Base-by-base conservation (phyloP, 768 basidiomycete genomes). In the Strobilomyces confusus region DNA sequence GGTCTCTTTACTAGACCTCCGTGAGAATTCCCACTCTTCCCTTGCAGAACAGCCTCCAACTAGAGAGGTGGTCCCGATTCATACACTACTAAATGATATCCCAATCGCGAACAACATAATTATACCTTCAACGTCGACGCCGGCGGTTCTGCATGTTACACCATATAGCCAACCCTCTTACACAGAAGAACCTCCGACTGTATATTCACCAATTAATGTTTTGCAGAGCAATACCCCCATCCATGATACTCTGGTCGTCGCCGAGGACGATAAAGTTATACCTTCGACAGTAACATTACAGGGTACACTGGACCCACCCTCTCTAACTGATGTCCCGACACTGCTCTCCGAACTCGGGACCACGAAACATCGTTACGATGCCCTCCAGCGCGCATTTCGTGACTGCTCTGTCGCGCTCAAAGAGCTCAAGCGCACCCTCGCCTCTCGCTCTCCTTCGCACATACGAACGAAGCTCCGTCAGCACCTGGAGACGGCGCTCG, bases 331-430 rank as follows among this genome's bases (percentile, higher is more conserved):
- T 19, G 7, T 29, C 7, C 26, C 44, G 71, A 49, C 70, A 70
- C 72, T 86, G 11, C 70, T 88, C 6, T 63, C 68, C 0, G 75
- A 77, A 12, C 75, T 89, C 1, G 62, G 57, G 0, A 59, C 65
- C 19, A 74, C 78, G 14, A 74, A 71, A 50, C 71, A 75, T 36
- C 81, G 86, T 7, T 89, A 89, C 59, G 80, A 83, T 42, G 65
- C 73, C 15, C 66, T 89, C 2, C 85, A 86, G 59, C 77, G 75
- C 1, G 74, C 80, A 0, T 86, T 89, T 67, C 78, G 82, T 3
- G 84, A 86, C 60, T 90, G 89, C 57, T 82, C 88, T 57, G 64
- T 82, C 11, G 79, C 85, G 3, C 73, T 92, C 30, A 80, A 83
- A 57, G 75, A 79, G 2, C 75, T 91, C 44, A 80, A 77, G 61